These are phyloP conservation scores for Helicocarpus griseus DNA, from an alignment of 2,329 filamentous ascomycete genomes.

Conservation along the genomic window DNA sequence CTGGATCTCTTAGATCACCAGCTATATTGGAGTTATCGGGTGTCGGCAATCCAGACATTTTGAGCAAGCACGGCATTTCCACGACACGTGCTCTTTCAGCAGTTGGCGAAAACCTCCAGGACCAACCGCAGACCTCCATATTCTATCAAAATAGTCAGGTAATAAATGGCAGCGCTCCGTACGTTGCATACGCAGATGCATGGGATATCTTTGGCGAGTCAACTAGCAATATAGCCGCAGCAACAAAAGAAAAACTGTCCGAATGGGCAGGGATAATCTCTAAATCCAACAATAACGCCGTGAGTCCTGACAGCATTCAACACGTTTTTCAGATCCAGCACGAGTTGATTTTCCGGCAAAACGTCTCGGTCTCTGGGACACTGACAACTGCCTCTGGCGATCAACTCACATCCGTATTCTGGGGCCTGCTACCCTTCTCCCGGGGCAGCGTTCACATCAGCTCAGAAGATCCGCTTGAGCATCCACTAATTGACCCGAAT, in stretches of 20 bases:
- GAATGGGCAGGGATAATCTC: background rate
- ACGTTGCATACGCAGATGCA: background rate
- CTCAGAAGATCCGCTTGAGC: background rate
- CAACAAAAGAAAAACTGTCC: background rate
- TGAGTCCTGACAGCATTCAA: background rate
- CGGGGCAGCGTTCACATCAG: background rate
- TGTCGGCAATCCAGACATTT: constrained; percentile 24
- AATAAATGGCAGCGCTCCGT: background rate
- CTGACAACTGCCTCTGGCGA: background rate
- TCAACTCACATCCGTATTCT: background rate
- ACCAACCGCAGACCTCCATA: constrained; percentile 5
- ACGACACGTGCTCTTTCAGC: constrained; percentile 25
- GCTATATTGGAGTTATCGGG: constrained; percentile 39
- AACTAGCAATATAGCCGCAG: background rate
- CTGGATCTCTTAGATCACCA: constrained; percentile 36
- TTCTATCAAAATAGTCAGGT: background rate
- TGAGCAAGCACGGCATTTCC: constrained; percentile 27
- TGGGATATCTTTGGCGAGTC: background rate
- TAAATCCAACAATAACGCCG: background rate
- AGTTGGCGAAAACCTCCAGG: constrained; percentile 32
- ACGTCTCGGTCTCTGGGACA: background rate
- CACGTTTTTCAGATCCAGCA: background rate
- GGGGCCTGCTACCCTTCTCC: background rate
- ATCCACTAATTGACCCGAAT: background rate
- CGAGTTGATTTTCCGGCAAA: background rate